Percentiles rank a stretch among this genome's conserved stretches.
These are phyloP conservation scores for Hypoxylon sp. DNA, from an alignment of 2,329 filamentous ascomycete species.

Conservation along the genomic window DNA sequence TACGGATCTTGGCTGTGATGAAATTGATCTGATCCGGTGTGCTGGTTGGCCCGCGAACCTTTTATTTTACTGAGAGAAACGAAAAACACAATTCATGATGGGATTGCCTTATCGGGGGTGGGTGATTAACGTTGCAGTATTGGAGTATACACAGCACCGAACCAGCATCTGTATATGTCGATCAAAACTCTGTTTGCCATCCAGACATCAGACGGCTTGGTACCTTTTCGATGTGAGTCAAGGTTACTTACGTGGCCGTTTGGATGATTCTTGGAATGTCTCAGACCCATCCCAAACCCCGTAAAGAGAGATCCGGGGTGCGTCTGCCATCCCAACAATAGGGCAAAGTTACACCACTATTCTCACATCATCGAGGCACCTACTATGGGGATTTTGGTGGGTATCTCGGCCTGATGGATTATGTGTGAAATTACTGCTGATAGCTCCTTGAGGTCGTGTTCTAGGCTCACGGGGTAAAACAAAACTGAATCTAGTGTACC, in stretches of 20 bases:
- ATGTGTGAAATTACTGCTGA: neutral
- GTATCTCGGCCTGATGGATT: neutral
- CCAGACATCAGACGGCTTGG: slow-evolving; percentile 14
- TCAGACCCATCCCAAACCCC: slow-evolving; percentile 11
- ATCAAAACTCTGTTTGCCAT: slow-evolving; percentile 17
- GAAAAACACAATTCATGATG: slow-evolving; percentile 9
- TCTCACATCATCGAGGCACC: slow-evolving; percentile 12
- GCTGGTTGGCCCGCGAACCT: slow-evolving; percentile 15
- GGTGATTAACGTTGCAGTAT: neutral
- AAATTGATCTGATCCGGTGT: slow-evolving; percentile 16
- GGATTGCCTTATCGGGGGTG: slow-evolving; percentile 2
- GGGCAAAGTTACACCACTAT: slow-evolving; percentile 27
- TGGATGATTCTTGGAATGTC: slow-evolving; percentile 6
- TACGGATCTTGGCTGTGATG: slow-evolving; percentile 8
- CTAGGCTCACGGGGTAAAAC: neutral
- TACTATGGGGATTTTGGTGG: neutral
- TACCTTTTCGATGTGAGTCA: slow-evolving; percentile 9
- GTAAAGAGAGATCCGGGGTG: slow-evolving; percentile 16
- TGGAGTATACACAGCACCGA: neutral
- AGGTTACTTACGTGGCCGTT: slow-evolving; percentile 2
- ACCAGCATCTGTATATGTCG: neutral
- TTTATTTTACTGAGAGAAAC: slow-evolving; percentile 9
- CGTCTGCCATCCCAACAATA: slow-evolving; percentile 35
- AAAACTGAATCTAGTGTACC: neutral
- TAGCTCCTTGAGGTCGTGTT: neutral